Conservation (phyloP, 2,329 filamentous ascomycete species). For the Pseudopyrenochaeta lycopersici region DNA sequence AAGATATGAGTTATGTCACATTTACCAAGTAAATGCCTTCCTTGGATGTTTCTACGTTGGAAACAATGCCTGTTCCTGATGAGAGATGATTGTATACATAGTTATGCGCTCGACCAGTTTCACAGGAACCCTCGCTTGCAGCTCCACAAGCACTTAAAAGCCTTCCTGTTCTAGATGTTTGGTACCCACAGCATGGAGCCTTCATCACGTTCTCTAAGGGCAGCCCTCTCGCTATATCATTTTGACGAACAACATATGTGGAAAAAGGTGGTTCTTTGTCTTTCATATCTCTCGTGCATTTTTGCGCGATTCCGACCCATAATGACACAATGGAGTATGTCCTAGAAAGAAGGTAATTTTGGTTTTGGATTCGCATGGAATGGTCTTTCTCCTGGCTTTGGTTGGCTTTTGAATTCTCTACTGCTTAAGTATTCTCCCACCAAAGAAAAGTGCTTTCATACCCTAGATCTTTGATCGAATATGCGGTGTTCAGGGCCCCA, state of each 20-base stretch:
- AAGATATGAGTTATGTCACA: conserved; percentile 4
- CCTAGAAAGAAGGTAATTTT: neutral
- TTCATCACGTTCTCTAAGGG: neutral
- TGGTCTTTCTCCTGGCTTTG: neutral
- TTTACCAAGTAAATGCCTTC: neutral
- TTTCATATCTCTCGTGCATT: neutral
- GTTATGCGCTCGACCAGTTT: neutral
- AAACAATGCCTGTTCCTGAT: neutral
- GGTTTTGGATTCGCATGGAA: neutral
- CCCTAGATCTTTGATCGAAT: no score
- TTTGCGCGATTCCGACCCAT: neutral
- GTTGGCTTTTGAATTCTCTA: neutral
- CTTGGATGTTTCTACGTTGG: neutral
- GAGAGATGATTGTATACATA: neutral
- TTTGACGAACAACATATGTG: neutral
- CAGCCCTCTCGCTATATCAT: neutral
- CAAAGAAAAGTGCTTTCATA: neutral
- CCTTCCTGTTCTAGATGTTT: neutral
- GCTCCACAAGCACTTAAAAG: neutral
- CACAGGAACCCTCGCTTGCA: neutral
- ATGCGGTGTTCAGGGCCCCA: no score
- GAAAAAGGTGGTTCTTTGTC: neutral
- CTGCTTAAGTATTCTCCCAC: neutral
- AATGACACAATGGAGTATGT: neutral
- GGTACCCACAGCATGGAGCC: neutral